Evolutionary conservation across 2,329 filamentous ascomycete genomes (phyloP).

Genomic region (Lecanosticta acicola): DNA sequence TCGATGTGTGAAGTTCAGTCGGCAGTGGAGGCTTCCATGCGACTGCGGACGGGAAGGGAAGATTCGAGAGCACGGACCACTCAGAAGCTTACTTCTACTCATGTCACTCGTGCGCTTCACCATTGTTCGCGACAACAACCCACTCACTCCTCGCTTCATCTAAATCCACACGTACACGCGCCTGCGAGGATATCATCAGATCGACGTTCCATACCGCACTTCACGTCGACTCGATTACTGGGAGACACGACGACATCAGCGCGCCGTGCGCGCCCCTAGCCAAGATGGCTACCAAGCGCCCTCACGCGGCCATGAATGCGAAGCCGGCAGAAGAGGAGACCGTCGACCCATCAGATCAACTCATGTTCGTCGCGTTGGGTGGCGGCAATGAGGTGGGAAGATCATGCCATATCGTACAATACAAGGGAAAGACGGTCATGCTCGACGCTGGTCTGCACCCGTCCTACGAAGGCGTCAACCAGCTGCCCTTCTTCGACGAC

Average conservation of each 20-base stretch:
- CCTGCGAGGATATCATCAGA: too few relatives aligned
- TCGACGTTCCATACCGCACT: too few relatives aligned
- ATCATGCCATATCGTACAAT: constrained; percentile 96
- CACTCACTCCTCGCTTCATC: too few relatives aligned
- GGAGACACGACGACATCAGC: background rate
- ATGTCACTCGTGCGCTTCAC: too few relatives aligned
- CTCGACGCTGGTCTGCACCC: constrained; percentile 97
- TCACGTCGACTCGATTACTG: too few relatives aligned
- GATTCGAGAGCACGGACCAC: background rate
- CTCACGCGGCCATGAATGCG: constrained; percentile 61
- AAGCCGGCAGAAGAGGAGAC: constrained; percentile 68
- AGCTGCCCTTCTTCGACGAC: constrained; percentile 95
- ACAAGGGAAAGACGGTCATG: constrained; percentile 99
- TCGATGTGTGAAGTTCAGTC: background rate
- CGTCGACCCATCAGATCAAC: constrained; percentile 86
- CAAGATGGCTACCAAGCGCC: constrained; percentile 80
- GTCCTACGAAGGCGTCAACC: constrained; percentile 87
- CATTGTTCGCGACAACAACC: too few relatives aligned
- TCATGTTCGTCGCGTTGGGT: constrained; percentile 88
- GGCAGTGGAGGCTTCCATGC: constrained; percentile 1
- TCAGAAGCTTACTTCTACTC: too few relatives aligned
- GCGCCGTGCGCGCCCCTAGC: constrained; percentile 12
- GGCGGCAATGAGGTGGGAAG: constrained; percentile 96
- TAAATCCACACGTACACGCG: too few relatives aligned
- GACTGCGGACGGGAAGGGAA: background rate